phyloP scores from a whole-genome alignment of 1,139 yeast genomes.

The Wickerhamomyces sp. region DNA sequence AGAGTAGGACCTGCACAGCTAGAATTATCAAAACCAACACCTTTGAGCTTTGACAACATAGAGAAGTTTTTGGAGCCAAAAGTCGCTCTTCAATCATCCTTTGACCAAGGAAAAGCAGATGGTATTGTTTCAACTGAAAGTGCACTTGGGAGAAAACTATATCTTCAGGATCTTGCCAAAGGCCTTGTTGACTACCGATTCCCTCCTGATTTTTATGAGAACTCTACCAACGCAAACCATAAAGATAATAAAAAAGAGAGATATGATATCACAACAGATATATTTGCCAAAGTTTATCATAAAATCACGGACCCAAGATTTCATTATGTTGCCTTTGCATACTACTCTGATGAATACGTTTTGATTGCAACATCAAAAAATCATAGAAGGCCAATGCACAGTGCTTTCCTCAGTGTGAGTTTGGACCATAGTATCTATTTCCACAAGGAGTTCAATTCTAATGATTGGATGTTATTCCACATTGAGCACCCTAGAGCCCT shows the following conservation, averaged over 20 bases:
- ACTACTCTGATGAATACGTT: constrained; percentile 56
- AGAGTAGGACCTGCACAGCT: constrained; percentile 11
- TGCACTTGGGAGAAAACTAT: not conserved
- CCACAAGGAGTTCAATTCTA: constrained; percentile 49
- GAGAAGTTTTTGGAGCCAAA: not conserved
- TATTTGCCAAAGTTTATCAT: constrained; percentile 30
- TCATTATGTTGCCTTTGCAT: constrained; percentile 58
- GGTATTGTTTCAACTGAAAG: not conserved
- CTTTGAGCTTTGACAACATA: constrained; percentile 6
- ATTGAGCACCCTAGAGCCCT: constrained; percentile 48
- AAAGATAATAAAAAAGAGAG: constrained; percentile 20
- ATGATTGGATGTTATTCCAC: constrained; percentile 50
- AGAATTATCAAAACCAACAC: constrained; percentile 13
- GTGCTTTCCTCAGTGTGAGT: constrained; percentile 48
- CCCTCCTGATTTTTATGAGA: constrained; percentile 36
- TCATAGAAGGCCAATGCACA: constrained; percentile 34
- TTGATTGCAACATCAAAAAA: constrained; percentile 44
- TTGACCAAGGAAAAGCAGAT: not conserved
- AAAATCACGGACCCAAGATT: constrained; percentile 33
- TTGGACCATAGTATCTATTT: constrained; percentile 67
- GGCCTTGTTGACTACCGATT: constrained; percentile 40
- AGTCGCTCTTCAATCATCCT: not conserved
- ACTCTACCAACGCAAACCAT: constrained; percentile 16
- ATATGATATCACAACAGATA: constrained; percentile 36
- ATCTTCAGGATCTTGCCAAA: constrained; percentile 7